These are phyloP conservation scores for Rhodofomes roseus DNA, from an alignment of 1,284 basidiomycete species.

Conservation along the genomic window DNA sequence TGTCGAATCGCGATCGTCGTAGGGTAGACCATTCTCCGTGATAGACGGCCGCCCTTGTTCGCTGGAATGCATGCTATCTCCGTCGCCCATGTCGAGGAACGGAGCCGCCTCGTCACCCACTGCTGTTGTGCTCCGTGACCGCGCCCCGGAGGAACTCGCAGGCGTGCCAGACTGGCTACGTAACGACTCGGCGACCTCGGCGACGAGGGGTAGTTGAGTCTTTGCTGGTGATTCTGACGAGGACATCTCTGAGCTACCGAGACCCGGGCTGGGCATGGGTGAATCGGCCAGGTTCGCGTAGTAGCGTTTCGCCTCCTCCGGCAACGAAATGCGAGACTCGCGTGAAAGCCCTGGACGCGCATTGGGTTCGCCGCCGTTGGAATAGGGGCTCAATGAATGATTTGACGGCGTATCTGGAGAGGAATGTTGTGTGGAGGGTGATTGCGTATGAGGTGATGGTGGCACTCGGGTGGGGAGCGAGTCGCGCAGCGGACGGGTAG, in stretches of 20 bases:
- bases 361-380: slow-evolving; percentile 22
- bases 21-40: slow-evolving; percentile 12
- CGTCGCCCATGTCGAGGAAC: slow-evolving; percentile 62
- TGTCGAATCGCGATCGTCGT: slow-evolving; percentile 5
- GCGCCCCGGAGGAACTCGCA: slow-evolving; percentile 6
- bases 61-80: slow-evolving; percentile 27
- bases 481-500: background rate
- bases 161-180: slow-evolving; percentile 1
- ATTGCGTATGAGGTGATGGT: background rate
- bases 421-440: background rate
- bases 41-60: slow-evolving; percentile 16
- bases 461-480: background rate
- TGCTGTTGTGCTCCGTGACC: slow-evolving; percentile 11
- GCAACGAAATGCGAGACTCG: slow-evolving; percentile 64
- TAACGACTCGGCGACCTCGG: slow-evolving; percentile 8
- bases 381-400: slow-evolving; percentile 4
- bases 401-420: background rate
- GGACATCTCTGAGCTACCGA: slow-evolving; percentile 13
- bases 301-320: slow-evolving; percentile 70
- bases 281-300: slow-evolving; percentile 65
- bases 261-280: slow-evolving; percentile 49
- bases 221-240: slow-evolving; percentile 17
- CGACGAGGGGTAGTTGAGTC: slow-evolving; percentile 12
- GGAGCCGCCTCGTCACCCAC: slow-evolving; percentile 34
- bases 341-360: slow-evolving; percentile 28